Evolutionary conservation across 352 stramenopile species (phyloP), one percentile per base, ranked within the genome.

Genomic region (Pythium aristosporum): DNA sequence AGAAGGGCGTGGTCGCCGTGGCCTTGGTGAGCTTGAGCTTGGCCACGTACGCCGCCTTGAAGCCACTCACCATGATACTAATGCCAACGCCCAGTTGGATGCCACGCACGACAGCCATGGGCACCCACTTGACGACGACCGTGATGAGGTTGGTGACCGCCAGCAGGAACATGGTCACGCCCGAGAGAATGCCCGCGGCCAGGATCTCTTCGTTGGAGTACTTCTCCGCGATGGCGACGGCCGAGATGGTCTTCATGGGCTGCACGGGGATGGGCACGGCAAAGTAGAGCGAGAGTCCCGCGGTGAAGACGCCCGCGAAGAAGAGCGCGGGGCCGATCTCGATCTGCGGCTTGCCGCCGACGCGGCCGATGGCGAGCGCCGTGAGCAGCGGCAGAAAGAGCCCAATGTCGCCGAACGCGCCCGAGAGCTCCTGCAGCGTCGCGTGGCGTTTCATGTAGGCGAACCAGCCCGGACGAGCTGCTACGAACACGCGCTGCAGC

Each of bases 191-290:
- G 1, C 94, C 92, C 1, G 93, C 89, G 9, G 89, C 85, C 13
- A 94, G 79, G 42, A 97, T 94, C 65, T 91, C 72, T 42, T 69
- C 68, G 54, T 89, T 85, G 32, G 83, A 73, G 46, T 87, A 79
- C 51, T 91, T 86, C 43, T 95, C 87, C 21, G 87, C 75, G 44
- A 98, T 88, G 13, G 90, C 94, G 21, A 97, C 88, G 11, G 92
- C 90, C 5, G 91, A 75, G 56, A 98, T 97, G 16, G 87, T 93
- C 75, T 98, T 98, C 94, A 98, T 98, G 15, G 94, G 94, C 71
- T 98, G 94, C 21, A 98, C 87, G n/a, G 88, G 91, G 74, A 98
- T 98, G 46, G 94, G 94, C 34, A 97, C 70, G 63, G 97, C 92
- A 77, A 96, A 98, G 47, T 87, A 72, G 28, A 85, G 77, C 28